A percentile compares a stretch with the other conserved stretches of the same genome.
Evolutionary conservation across 1,284 basidiomycete genomes (phyloP).

Genomic region (Tilletiopsis washingtonensis): DNA sequence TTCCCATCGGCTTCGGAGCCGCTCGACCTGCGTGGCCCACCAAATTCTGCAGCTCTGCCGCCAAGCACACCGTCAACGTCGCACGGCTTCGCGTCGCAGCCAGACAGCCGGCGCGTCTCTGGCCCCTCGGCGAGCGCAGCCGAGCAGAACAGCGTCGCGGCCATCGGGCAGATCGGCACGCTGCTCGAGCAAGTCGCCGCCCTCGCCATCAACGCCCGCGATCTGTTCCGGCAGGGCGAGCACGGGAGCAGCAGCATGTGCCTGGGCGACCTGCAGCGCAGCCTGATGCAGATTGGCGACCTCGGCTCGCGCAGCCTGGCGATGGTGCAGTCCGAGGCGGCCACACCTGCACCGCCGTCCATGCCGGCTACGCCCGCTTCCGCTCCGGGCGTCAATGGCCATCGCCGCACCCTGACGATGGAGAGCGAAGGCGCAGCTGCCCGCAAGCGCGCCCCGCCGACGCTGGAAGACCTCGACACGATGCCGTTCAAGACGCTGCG

Average conservation of each 20-base stretch:
- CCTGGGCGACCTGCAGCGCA: slow-evolving; percentile 29
- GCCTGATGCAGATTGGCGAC: slow-evolving; percentile 26
- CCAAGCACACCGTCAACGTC: too few species aligned
- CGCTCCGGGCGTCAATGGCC: not conserved
- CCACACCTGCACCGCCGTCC: not conserved
- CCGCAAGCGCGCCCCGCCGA: not conserved
- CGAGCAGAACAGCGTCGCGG: slow-evolving; percentile 4
- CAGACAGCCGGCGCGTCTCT: too few species aligned
- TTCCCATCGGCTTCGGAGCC: too few species aligned
- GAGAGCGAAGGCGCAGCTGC: slow-evolving; percentile 1
- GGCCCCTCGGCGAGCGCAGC: not conserved
- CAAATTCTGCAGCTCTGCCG: too few species aligned
- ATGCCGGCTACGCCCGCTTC: not conserved
- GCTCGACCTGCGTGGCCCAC: too few species aligned
- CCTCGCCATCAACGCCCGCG: slow-evolving; percentile 30
- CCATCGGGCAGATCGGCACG: slow-evolving; percentile 19
- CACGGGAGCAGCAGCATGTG: slow-evolving; percentile 27
- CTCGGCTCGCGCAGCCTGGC: slow-evolving; percentile 28
- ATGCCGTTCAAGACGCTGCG: slow-evolving; percentile 12
- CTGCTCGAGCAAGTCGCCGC: slow-evolving; percentile 26
- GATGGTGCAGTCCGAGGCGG: not conserved
- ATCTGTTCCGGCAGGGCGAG: slow-evolving; percentile 29
- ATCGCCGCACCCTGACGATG: not conserved
- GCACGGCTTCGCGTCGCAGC: too few species aligned
- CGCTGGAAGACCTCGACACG: not conserved